These are phyloP conservation scores for Naganishia cerealis DNA, from an alignment of 1,284 basidiomycete species.

Conservation along the genomic window DNA sequence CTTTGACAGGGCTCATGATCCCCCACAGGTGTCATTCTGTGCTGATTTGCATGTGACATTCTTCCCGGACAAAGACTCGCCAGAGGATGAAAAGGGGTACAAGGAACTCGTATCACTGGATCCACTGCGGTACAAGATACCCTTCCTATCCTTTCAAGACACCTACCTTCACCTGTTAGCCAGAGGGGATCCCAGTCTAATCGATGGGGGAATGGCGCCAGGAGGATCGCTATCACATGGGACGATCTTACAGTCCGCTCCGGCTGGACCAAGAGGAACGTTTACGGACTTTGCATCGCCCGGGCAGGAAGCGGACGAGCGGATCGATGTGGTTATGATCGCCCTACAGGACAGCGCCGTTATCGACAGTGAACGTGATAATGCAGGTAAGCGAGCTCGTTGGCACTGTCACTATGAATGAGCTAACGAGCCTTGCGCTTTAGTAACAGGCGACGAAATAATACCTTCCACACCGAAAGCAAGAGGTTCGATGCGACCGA, in stretches of 20 bases:
- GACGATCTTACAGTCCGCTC: slow-evolving; percentile 36
- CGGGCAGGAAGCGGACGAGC: slow-evolving; percentile 35
- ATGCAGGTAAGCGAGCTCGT: background rate
- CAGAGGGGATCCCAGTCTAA: background rate
- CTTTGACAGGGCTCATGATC: background rate
- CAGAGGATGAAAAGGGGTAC: slow-evolving; percentile 48
- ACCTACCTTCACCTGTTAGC: slow-evolving; percentile 31
- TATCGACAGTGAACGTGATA: slow-evolving; percentile 2
- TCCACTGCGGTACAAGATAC: slow-evolving; percentile 36
- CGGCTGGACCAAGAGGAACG: slow-evolving; percentile 44
- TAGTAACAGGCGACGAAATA: background rate
- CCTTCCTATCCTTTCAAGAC: slow-evolving; percentile 44
- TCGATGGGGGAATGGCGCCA: background rate
- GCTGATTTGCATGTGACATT: background rate
- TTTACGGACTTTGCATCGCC: slow-evolving; percentile 47
- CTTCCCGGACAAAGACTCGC: slow-evolving; percentile 43
- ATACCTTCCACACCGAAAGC: background rate
- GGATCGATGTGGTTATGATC: slow-evolving; percentile 51
- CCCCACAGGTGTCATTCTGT: background rate
- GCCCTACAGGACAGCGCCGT: slow-evolving; percentile 29
- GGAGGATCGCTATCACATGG: background rate
- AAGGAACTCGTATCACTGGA: slow-evolving; percentile 45
- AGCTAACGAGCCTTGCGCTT: background rate
- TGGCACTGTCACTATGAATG: background rate
- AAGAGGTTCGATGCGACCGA: slow-evolving; percentile 39